Base-by-base conservation (phyloP, 208 protist genomes). In the Trypanosomatidae sp. region DNA sequence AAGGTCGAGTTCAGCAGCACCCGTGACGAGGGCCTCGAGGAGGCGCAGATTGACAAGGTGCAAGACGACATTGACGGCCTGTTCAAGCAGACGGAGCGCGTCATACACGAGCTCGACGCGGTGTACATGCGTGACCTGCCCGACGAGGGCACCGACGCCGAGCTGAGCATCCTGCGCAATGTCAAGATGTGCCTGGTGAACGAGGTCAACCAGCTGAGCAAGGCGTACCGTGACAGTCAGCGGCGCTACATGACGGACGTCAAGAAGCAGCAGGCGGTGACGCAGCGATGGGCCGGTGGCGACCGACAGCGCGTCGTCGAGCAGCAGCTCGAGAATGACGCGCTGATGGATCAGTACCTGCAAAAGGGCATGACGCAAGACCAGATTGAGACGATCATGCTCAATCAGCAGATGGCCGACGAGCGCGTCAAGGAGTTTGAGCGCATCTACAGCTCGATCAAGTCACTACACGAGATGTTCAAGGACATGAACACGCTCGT, bases 391-490 rank as follows among this genome's bases (percentile, higher is more conserved):
- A 89, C 75, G 3, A 88, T 97, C 54, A 72, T 87, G 52, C 61
- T 94, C 22, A 94, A 90, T 42, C 73, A 92, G 52, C 74, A 92
- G 28, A 81, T 91, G 70, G 86, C 87, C 0, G 67, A 86, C 53
- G 85, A 97, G 42, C 79, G 91, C 0, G 83, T 94, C 18, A 90
- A 88, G 42, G 88, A 96, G 49, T 90, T 97, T 45, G 73, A 95
- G 46, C 65, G 79, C 21, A 96, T 97, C 46, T 88, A 90, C 52
- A 77, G 60, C 37, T 94, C 84, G 28, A 94, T 97, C 56, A 94
- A 91, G 42, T 90, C 90, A 0, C 66, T 96, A 27, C 87, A 94
- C 43, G 86, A 95, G 30, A 96, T 95, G 84, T 97, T 96, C 60
- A 88, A 90, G 44, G 88, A 97, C 45, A 65, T 97, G 63, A 90